Conservation (phyloP, 108 stramenopile species). For the Pseudonitzschia delicatissima region DNA sequence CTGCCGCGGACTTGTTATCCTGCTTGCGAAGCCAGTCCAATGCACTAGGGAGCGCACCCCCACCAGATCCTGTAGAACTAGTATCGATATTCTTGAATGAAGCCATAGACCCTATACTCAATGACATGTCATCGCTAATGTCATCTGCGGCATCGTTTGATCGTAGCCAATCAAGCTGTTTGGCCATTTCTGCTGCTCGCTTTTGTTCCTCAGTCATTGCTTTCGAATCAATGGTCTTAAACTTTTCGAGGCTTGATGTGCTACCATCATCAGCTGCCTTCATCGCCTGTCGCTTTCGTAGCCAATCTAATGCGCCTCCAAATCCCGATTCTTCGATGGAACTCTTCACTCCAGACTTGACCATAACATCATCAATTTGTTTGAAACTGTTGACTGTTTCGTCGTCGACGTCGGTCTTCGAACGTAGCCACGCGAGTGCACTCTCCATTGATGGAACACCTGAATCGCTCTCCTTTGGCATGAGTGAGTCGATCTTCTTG, state of each 20-base stretch:
- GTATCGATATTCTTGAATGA: constrained; percentile 22
- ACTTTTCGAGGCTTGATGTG: background rate
- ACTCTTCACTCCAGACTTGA: constrained; percentile 12
- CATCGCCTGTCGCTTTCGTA: constrained; percentile 21
- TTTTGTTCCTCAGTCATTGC: constrained; percentile 34
- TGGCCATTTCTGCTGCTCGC: constrained; percentile 41
- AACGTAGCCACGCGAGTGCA: constrained; percentile 31
- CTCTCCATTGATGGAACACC: constrained; percentile 19
- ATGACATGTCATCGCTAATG: constrained; percentile 21
- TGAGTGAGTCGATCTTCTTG: constrained; percentile 40
- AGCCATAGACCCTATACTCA: constrained; percentile 25
- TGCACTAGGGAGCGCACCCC: constrained; percentile 16
- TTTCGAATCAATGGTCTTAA: background rate
- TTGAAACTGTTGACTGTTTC: constrained; percentile 33
- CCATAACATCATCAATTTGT: constrained; percentile 29
- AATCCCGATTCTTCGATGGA: constrained; percentile 26
- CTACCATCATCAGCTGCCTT: constrained; percentile 25
- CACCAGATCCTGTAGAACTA: background rate
- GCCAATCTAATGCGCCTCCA: constrained; percentile 31
- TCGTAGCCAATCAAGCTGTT: constrained; percentile 38
- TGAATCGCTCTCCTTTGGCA: constrained; percentile 26
- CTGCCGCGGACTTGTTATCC: background rate
- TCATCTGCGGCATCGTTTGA: constrained; percentile 23
- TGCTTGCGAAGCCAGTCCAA: constrained; percentile 39
- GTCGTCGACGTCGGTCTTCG: constrained; percentile 41